A percentile compares a stretch with the other conserved stretches of the same genome.
Conservation (phyloP, 208 protist species). For the Trypanosoma vivax region DNA sequence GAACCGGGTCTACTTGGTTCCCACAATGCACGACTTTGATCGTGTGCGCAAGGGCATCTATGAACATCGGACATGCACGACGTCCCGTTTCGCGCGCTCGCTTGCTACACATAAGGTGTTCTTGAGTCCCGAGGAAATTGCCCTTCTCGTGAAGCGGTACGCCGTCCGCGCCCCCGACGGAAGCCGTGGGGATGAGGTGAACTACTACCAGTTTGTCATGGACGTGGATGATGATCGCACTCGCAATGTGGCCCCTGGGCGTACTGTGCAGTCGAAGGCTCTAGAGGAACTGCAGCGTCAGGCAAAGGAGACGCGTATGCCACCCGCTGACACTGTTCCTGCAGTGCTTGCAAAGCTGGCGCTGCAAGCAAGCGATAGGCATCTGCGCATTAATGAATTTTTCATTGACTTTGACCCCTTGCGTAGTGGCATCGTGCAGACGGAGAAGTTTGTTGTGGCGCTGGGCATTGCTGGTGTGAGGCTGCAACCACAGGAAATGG, state of each 20-base stretch:
- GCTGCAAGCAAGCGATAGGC: slow-evolving; percentile 38
- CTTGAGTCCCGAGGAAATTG: slow-evolving; percentile 60
- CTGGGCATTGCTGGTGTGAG: slow-evolving; percentile 62
- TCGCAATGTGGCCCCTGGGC: not conserved
- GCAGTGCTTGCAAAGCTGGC: slow-evolving; percentile 46
- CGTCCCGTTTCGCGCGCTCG: slow-evolving; percentile 71
- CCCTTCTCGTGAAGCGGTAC: slow-evolving; percentile 76
- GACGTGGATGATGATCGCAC: slow-evolving; percentile 68
- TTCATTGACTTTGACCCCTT: slow-evolving; percentile 83
- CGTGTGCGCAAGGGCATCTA: slow-evolving; percentile 75
- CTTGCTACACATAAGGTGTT: slow-evolving; percentile 83
- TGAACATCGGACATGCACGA: slow-evolving; percentile 77
- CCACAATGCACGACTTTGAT: slow-evolving; percentile 86
- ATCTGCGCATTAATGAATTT: slow-evolving; percentile 61
- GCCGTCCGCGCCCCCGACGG: slow-evolving; percentile 55
- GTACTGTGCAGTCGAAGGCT: not conserved
- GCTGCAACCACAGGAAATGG: slow-evolving; percentile 33
- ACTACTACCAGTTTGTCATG: slow-evolving; percentile 85
- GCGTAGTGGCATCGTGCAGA: slow-evolving; percentile 46
- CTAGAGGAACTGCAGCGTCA: slow-evolving; percentile 7
- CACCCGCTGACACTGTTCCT: slow-evolving; percentile 23
- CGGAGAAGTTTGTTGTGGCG: slow-evolving; percentile 49
- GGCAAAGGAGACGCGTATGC: slow-evolving; percentile 9
- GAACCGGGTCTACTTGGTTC: slow-evolving; percentile 75
- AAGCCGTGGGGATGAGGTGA: slow-evolving; percentile 61